Conservation (phyloP, 1,284 basidiomycete genomes). For the Tilletia caries region DNA sequence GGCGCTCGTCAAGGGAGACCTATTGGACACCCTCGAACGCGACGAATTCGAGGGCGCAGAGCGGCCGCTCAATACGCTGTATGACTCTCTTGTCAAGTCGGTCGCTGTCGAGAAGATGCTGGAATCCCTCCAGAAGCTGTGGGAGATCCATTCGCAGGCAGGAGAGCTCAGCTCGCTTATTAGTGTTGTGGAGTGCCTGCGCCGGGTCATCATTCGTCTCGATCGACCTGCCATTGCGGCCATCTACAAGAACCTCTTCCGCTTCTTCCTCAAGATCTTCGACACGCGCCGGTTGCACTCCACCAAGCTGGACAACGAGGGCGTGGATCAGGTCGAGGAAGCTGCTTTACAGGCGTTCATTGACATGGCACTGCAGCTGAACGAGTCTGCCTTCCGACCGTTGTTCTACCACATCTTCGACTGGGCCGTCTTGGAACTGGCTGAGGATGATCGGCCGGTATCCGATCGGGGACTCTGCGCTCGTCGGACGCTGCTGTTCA, state of each 20-base stretch:
- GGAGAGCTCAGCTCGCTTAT: not conserved
- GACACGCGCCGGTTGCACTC: conserved; percentile 61
- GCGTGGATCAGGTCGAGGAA: conserved; percentile 56
- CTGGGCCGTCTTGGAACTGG: conserved; percentile 75
- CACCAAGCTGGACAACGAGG: conserved; percentile 48
- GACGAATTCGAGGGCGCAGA: not conserved
- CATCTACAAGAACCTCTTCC: conserved; percentile 71
- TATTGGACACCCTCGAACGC: not conserved
- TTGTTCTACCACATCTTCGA: conserved; percentile 88
- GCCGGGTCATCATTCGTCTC: conserved; percentile 34
- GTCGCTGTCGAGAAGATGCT: not conserved
- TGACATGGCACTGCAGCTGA: conserved; percentile 85
- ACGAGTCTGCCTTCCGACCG: conserved; percentile 87
- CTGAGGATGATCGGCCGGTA: conserved; percentile 40
- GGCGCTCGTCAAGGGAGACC: not conserved
- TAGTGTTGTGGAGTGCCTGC: conserved; percentile 38
- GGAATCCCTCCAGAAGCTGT: not conserved
- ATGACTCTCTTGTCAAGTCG: not conserved
- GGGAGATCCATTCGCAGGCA: not conserved
- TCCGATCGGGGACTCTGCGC: conserved; percentile 34
- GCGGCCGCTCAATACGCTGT: not conserved
- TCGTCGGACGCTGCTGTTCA: conserved; percentile 42
- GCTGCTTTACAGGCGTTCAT: conserved; percentile 69
- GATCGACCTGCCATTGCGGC: conserved; percentile 60
- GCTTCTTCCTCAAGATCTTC: conserved; percentile 76